These are phyloP conservation scores for Lyophyllum atratum DNA, from an alignment of 768 basidiomycete genomes.

Conservation along the genomic window DNA sequence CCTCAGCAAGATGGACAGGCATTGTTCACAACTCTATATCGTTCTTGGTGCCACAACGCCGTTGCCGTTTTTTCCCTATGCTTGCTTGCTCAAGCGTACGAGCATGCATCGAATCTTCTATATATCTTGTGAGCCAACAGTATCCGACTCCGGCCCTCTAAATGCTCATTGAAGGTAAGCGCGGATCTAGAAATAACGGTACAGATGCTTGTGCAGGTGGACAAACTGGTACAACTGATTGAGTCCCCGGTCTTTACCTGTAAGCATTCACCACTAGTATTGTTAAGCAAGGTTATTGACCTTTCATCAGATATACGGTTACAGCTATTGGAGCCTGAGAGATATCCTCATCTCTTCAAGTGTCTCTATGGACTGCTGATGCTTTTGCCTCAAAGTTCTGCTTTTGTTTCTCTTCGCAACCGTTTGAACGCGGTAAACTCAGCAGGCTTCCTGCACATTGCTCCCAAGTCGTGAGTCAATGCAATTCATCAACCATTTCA, in stretches of 20 bases:
- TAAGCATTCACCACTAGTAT: slow-evolving; percentile 33
- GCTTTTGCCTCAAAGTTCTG: slow-evolving; percentile 95
- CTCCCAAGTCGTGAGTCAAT: slow-evolving; percentile 74
- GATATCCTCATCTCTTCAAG: slow-evolving; percentile 95
- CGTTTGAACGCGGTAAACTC: slow-evolving; percentile 94
- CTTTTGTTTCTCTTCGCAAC: slow-evolving; percentile 93
- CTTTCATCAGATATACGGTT: slow-evolving; percentile 69
- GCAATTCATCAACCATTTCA: not conserved
- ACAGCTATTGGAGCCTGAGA: slow-evolving; percentile 94
- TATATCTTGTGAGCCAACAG: slow-evolving; percentile 77
- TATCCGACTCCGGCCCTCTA: not conserved
- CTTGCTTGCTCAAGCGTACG: slow-evolving; percentile 95
- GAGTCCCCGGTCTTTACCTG: slow-evolving; percentile 99
- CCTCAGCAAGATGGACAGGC: slow-evolving; percentile 94
- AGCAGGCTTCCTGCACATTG: slow-evolving; percentile 89
- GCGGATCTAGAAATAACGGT: slow-evolving; percentile 98
- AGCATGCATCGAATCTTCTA: slow-evolving; percentile 95
- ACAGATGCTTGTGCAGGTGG: slow-evolving; percentile 90
- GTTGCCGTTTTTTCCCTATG: slow-evolving; percentile 97
- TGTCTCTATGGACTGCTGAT: slow-evolving; percentile 96
- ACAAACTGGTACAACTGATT: slow-evolving; percentile 96
- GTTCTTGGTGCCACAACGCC: slow-evolving; percentile 99
- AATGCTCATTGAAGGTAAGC: slow-evolving; percentile 39
- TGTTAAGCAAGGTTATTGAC: not conserved
- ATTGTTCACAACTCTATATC: slow-evolving; percentile 89